phyloP scores from a whole-genome alignment of 306 rosid genomes.

The Cicer bijugum region DNA sequence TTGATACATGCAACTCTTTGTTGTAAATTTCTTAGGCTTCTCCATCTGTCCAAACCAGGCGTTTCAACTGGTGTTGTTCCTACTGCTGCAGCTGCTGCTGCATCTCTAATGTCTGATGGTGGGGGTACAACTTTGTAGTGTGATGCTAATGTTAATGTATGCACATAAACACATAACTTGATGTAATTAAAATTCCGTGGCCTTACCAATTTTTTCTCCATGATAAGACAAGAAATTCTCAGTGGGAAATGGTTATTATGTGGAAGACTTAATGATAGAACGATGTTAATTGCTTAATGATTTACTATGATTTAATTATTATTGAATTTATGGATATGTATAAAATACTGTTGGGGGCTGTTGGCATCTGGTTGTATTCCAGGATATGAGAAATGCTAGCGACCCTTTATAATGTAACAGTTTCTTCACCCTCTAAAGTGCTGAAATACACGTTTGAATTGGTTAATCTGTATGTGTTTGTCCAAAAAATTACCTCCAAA shows the following conservation, averaged over 20 bases:
- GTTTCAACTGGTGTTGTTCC: slow-evolving; percentile 94
- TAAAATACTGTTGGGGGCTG: too few relatives aligned
- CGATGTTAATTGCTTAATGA: background rate
- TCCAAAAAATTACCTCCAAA: too few relatives aligned
- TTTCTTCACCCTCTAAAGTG: too few relatives aligned
- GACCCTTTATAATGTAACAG: too few relatives aligned
- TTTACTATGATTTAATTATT: background rate
- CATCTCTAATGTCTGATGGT: slow-evolving; percentile 90
- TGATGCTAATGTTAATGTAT: slow-evolving; percentile 22
- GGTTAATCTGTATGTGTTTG: too few relatives aligned
- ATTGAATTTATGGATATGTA: background rate
- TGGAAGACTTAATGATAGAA: background rate
- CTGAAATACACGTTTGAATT: too few relatives aligned
- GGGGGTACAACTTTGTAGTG: slow-evolving; percentile 72
- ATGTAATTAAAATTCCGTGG: slow-evolving; percentile 9
- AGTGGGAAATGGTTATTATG: background rate
- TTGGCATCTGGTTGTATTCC: too few relatives aligned
- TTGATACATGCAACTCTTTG: slow-evolving; percentile 24
- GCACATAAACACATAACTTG: background rate
- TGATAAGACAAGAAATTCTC: background rate
- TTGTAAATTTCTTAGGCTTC: slow-evolving; percentile 72
- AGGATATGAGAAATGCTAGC: too few relatives aligned
- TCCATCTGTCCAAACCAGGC: slow-evolving; percentile 92
- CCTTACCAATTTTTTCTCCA: background rate
- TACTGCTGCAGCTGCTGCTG: slow-evolving; percentile 97